phyloP scores from a whole-genome alignment of 768 basidiomycete genomes.

The Dentipellis fragilis region DNA sequence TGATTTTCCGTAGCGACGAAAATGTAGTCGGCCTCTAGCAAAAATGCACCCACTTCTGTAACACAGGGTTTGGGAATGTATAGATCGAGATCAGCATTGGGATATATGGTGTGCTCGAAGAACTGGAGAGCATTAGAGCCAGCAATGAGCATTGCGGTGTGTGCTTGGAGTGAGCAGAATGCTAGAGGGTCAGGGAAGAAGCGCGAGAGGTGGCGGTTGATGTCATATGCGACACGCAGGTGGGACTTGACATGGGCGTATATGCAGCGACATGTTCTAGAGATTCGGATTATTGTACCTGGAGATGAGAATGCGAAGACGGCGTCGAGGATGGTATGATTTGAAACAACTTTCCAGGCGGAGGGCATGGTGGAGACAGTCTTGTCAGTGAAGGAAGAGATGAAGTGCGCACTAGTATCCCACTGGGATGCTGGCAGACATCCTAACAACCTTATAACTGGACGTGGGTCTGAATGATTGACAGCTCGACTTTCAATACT shows the following conservation, averaged over 20 bases:
- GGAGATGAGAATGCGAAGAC: neutral
- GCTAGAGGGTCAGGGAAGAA: constrained; percentile 27
- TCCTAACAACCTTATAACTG: too few species aligned
- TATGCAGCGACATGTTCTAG: neutral
- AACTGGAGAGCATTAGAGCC: constrained; percentile 47
- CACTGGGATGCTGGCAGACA: too few species aligned
- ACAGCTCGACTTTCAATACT: too few species aligned
- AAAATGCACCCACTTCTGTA: neutral
- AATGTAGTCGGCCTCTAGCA: neutral
- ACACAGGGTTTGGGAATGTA: neutral
- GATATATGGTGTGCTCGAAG: constrained; percentile 33
- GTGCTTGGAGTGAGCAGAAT: constrained; percentile 34
- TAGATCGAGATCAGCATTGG: constrained; percentile 41
- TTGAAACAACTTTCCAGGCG: neutral
- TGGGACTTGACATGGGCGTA: constrained; percentile 14
- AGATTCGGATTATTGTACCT: neutral
- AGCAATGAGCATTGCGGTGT: constrained; percentile 37
- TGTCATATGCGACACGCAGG: constrained; percentile 22
- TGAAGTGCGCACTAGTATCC: too few species aligned
- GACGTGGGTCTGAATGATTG: too few species aligned
- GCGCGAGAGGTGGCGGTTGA: constrained; percentile 25
- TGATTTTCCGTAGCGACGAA: neutral
- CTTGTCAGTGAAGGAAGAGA: too few species aligned
- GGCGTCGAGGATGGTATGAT: neutral
- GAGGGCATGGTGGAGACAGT: neutral